phyloP scores from a whole-genome alignment of 768 basidiomycete species.

The Auriscalpium microsporum region DNA sequence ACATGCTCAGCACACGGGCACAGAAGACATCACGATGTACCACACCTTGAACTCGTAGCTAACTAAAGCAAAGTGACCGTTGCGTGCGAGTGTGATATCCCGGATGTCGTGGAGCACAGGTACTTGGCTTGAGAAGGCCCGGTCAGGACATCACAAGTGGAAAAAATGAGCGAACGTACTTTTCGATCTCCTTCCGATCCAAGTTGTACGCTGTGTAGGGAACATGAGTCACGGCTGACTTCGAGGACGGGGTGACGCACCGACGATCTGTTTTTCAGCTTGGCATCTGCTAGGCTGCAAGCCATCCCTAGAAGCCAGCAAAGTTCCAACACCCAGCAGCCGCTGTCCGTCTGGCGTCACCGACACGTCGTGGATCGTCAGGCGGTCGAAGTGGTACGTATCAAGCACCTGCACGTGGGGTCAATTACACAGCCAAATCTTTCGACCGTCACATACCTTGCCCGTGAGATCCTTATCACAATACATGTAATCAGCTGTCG shows the following conservation, averaged over 20 bases:
- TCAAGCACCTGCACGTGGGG: slow-evolving; percentile 36
- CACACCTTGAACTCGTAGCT: slow-evolving; percentile 70
- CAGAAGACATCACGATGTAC: background rate
- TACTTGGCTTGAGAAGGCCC: slow-evolving; percentile 40
- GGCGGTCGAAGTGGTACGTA: slow-evolving; percentile 47
- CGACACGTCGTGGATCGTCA: slow-evolving; percentile 64
- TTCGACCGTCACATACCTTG: slow-evolving; percentile 30
- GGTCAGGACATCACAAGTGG: slow-evolving; percentile 7
- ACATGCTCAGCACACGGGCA: no score
- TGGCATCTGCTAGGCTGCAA: slow-evolving; percentile 62
- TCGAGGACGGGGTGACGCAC: slow-evolving; percentile 28
- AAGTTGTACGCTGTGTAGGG: slow-evolving; percentile 51
- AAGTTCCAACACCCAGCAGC: slow-evolving; percentile 59
- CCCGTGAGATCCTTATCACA: slow-evolving; percentile 46
- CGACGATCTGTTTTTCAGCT: slow-evolving; percentile 65
- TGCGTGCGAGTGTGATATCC: slow-evolving; percentile 56
- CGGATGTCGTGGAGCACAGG: slow-evolving; percentile 68
- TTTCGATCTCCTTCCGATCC: slow-evolving; percentile 56
- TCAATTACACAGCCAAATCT: background rate
- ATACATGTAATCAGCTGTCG: background rate
- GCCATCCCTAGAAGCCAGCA: slow-evolving; percentile 53
- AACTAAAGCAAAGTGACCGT: slow-evolving; percentile 54
- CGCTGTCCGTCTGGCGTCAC: slow-evolving; percentile 59
- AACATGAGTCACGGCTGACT: background rate
- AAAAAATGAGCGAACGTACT: slow-evolving; percentile 31